Percentiles rank a stretch among this genome's conserved stretches.
Evolutionary conservation across 306 rosid species (phyloP).

Genomic region (Heteromeles arbutifolia): DNA sequence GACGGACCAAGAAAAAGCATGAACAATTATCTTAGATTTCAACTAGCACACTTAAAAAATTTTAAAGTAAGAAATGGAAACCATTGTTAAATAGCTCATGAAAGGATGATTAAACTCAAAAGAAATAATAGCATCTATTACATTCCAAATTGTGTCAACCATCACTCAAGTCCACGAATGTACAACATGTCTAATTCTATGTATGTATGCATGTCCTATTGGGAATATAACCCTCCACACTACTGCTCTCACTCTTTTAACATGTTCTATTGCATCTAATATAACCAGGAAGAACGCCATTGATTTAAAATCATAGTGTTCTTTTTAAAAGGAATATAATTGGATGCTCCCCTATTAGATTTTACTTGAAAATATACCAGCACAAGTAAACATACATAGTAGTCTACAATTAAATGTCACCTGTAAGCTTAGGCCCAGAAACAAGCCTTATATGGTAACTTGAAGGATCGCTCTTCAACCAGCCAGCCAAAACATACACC

Average conservation of each 20-base stretch:
- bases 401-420: slow-evolving; percentile 20
- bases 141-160: neutral
- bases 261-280: neutral
- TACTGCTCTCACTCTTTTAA: neutral
- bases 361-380: neutral
- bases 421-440: slow-evolving; percentile 61
- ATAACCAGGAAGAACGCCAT: neutral
- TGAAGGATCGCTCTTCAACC: slow-evolving; percentile 63
- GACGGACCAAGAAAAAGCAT: neutral
- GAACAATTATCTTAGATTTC: neutral
- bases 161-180: neutral
- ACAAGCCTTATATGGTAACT: slow-evolving; percentile 76
- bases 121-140: neutral
- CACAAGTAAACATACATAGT: neutral
- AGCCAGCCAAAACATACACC: slow-evolving; percentile 76
- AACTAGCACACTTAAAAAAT: neutral
- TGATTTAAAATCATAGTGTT: neutral
- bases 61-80: neutral
- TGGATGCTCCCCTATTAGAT: neutral
- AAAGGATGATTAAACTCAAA: neutral
- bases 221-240: neutral
- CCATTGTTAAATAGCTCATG: neutral
- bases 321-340: neutral
- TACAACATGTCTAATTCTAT: neutral
- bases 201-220: neutral